Conservation (phyloP, 2,329 filamentous ascomycete species). For the Colletotrichum cordylinicola region DNA sequence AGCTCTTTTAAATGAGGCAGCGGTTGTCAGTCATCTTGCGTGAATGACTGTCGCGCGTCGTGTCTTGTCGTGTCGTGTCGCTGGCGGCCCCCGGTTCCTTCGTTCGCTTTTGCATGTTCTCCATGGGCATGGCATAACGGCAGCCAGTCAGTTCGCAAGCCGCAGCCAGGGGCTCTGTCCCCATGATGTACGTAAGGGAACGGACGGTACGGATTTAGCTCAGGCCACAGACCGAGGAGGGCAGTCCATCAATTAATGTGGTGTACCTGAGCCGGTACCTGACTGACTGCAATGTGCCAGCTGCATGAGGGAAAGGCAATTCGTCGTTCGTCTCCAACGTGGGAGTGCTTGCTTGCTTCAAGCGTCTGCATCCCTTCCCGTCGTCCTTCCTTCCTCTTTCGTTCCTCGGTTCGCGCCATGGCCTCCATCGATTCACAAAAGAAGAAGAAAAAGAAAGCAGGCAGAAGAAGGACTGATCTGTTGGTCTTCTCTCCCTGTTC, state of each 20-base stretch:
- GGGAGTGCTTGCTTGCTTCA: neutral
- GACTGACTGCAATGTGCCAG: neutral
- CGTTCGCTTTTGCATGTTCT: neutral
- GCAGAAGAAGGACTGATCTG: neutral
- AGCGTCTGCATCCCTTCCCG: neutral
- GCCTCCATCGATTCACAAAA: neutral
- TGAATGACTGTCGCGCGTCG: neutral
- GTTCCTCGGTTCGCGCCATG: neutral
- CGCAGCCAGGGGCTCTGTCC: neutral
- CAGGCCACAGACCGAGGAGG: neutral
- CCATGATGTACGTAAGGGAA: neutral
- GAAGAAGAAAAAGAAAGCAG: neutral
- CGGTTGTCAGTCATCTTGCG: neutral
- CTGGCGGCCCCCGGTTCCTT: neutral
- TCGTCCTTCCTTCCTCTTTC: neutral
- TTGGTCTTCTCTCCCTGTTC: neutral
- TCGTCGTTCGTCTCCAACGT: neutral
- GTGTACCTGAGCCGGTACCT: neutral
- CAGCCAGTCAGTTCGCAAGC: neutral
- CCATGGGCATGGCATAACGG: neutral
- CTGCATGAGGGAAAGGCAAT: neutral
- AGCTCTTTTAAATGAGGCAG: neutral
- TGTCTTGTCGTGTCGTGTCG: neutral
- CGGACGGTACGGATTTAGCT: constrained; percentile 1
- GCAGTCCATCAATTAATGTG: neutral